Percentiles rank a stretch among this genome's conserved stretches.
Conservation (phyloP, 2,329 filamentous ascomycete species). For the Stagonosporopsis tanaceti region DNA sequence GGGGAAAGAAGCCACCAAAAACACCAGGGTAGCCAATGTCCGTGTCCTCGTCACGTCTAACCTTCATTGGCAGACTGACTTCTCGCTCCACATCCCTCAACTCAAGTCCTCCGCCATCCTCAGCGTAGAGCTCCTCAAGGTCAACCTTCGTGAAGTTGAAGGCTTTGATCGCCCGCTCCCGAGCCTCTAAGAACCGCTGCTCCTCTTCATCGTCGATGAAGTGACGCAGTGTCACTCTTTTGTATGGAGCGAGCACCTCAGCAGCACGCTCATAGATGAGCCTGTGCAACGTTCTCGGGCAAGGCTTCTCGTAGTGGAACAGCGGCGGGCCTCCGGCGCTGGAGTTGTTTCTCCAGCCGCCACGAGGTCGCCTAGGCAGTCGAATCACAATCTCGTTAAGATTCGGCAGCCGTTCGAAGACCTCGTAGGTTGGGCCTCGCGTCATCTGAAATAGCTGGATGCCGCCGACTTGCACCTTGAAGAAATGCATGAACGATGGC, state of each 20-base stretch:
- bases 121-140: constrained; percentile 25
- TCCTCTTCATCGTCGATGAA: constrained; percentile 36
- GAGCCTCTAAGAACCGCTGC: constrained; percentile 14
- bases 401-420: constrained; percentile 32
- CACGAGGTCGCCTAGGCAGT: constrained; percentile 23
- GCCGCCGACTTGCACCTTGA: constrained; percentile 29
- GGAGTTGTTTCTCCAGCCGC: constrained; percentile 13
- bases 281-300: constrained; percentile 33
- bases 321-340: constrained; percentile 19
- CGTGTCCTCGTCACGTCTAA: neutral
- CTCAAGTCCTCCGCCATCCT: constrained; percentile 28
- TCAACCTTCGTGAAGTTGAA: constrained; percentile 23
- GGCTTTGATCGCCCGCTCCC: neutral
- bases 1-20: neutral
- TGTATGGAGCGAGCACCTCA: constrained; percentile 20
- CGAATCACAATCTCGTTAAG: constrained; percentile 31
- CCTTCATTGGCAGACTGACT: neutral
- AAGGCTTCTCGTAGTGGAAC: constrained; percentile 29
- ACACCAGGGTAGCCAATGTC: neutral
- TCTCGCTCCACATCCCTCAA: constrained; percentile 10
- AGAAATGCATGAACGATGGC: constrained; percentile 34
- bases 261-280: constrained; percentile 39
- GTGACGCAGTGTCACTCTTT: constrained; percentile 17
- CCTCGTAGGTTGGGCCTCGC: constrained; percentile 18
- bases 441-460: constrained; percentile 17